These are phyloP conservation scores for Pseudogymnoascus sp. DNA, from an alignment of 2,329 filamentous ascomycete species.

Conservation along the genomic window DNA sequence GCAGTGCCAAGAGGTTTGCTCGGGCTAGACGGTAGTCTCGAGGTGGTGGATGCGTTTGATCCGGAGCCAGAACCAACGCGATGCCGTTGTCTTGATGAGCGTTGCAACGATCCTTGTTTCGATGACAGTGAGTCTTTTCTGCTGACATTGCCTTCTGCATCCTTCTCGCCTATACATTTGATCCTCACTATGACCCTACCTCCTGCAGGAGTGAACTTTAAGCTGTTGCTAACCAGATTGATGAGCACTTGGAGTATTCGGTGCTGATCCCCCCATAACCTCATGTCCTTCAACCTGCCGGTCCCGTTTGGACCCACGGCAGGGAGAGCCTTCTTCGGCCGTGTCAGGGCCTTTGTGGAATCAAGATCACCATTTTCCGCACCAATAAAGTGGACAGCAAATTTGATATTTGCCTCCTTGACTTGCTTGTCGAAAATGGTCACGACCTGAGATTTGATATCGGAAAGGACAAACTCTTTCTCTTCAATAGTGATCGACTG, in stretches of 20 bases:
- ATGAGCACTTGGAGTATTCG: constrained; percentile 88
- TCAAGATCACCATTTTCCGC: constrained; percentile 29
- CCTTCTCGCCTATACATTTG: constrained; percentile 57
- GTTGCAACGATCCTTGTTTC: constrained; percentile 17
- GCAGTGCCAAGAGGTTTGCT: constrained; percentile 41
- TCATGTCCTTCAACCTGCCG: constrained; percentile 73
- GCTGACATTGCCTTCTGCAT: constrained; percentile 18
- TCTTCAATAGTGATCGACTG: constrained; percentile 76
- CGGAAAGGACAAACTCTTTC: constrained; percentile 76
- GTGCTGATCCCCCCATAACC: constrained; percentile 83
- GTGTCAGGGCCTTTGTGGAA: constrained; percentile 15
- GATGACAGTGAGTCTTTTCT: constrained; percentile 24
- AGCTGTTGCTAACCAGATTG: constrained; percentile 82
- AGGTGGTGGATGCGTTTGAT: constrained; percentile 45
- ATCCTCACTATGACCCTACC: constrained; percentile 73
- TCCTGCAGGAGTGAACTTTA: constrained; percentile 79
- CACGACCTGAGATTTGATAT: constrained; percentile 72
- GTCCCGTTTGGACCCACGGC: constrained; percentile 58
- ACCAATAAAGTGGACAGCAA: constrained; percentile 65
- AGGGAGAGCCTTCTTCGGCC: constrained; percentile 35
- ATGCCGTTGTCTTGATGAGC: constrained; percentile 19
- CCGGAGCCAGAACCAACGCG: constrained; percentile 27
- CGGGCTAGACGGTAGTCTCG: constrained; percentile 30
- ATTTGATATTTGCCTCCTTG: constrained; percentile 67
- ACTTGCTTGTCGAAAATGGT: constrained; percentile 90